Evolutionary conservation across 768 basidiomycete genomes (phyloP), one percentile per base, ranked within the genome.

Genomic region (Dentipellis sp.): DNA sequence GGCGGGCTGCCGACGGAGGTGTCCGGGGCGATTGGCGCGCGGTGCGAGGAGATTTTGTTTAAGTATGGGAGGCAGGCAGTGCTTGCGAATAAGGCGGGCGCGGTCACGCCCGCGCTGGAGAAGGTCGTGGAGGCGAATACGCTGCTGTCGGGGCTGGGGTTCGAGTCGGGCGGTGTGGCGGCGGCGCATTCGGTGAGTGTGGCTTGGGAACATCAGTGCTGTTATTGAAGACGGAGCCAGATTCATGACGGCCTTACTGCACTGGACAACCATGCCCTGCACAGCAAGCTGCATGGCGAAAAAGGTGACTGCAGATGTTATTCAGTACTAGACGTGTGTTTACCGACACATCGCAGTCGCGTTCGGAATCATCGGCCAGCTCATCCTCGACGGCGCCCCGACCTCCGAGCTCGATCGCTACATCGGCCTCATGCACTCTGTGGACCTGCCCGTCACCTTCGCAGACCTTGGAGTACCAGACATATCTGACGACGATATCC

Each of bases 31-130:
- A 66, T 68, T 39, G 57, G 65, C 55, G 50, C 56, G 21, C 67
- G 67, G 61, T 68, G 67, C 63, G 67, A 68, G 62, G 67, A 68
- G 59, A 66, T 68, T 54, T 57, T 68, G 59, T 67, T 68, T 60
- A 60, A 61, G 63, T 68, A 62, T 51, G 66, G 66, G 10, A 60
- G 61, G 61, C 66, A 65, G 58, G 67, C 67, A 46, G 65, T 64
- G 57, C 64, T 67, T 52, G 66, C 67, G 47, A 68, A 67, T 59
- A 59, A 61, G 55, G 66, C 63, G 35, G 49, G 61, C 38, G 65
- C 62, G 17, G 53, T 66, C 38, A 68, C 67, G 6, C 65, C 66
- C 17, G 67, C 67, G 29, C 64, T 68, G 37, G 67, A 68, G 61
- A 65, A 65, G 3, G 67, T 68, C 54, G 67, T 68, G 8, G 67